These are phyloP conservation scores for Aureobasidium sp. DNA, from an alignment of 2,329 filamentous ascomycete species.

Conservation along the genomic window DNA sequence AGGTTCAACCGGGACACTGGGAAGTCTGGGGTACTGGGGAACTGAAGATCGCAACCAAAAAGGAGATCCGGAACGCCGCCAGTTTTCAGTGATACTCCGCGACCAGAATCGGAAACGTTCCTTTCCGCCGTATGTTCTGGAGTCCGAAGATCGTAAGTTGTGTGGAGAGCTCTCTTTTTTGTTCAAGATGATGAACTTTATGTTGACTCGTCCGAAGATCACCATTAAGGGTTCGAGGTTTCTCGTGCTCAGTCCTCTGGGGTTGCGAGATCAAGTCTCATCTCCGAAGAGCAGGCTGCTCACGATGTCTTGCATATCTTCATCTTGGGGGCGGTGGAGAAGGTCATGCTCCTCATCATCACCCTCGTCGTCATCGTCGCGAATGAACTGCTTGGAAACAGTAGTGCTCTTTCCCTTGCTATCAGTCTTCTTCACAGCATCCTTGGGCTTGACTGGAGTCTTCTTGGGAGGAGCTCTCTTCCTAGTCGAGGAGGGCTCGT, in stretches of 20 bases:
- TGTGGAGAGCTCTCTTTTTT: too few species aligned
- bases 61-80: conserved; percentile 12
- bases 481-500: background rate
- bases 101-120: background rate
- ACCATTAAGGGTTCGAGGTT: background rate
- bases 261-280: background rate
- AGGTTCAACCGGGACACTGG: conserved; percentile 4
- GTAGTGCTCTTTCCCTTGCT: background rate
- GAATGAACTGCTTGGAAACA: background rate
- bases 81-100: background rate
- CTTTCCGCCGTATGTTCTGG: background rate
- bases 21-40: conserved; percentile 9
- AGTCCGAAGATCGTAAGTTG: background rate
- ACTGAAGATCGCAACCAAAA: conserved; percentile 10
- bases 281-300: background rate
- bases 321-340: background rate
- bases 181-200: background rate
- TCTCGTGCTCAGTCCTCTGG: background rate
- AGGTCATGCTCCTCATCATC: background rate
- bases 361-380: background rate
- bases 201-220: background rate
- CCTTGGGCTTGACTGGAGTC: conserved; percentile 9
- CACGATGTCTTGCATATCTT: background rate
- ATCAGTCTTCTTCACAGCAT: background rate
- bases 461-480: conserved; percentile 3